Evolutionary conservation across 345 rosid genomes (phyloP), one percentile per base, ranked within the genome.

Genomic region (Aquilaria yunnanensis): DNA sequence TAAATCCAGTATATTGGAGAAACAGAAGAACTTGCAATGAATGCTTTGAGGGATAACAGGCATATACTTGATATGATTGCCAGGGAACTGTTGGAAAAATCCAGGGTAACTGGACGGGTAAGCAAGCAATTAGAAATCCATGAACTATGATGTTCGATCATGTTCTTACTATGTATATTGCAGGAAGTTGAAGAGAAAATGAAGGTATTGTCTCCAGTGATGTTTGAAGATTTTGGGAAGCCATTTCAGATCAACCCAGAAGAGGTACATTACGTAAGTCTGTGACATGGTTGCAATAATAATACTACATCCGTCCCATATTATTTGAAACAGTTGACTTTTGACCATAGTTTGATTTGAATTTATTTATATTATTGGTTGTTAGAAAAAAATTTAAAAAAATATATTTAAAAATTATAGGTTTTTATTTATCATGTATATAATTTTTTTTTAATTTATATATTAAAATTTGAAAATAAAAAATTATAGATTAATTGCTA

Each of bases 81-180:
- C 1, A 72, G 74, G 59, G 90, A 83, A 46, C 81, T 93, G 58
- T 71, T 89, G 74, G 90, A 85, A 64, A 74, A 78, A 54, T 90
- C 94, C 4, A 90, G 94, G 78, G 85, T 93, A 71, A 90, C 97
- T 65, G 98, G 98, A 81, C 72, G 86, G 98, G 98, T 93, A 89
- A 54, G 47, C 47, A 51, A 14, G 10, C 31, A 46, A 63, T 62
- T 57, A 12, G 67, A 30, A 9, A 6, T 64, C 43, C 43, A 37
- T 31, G 32, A 54, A 34, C 30, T 41, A 5, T 45, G 23, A 55
- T 14, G 45, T 58, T 23, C 13, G 59, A 10, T 43, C 47, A 7
- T 63, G 49, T 48, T 2, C 60, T 16, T 43, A 30, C 61, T 72
- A 10, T 72, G n/a, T 13, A 48, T 47, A 29, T 57, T 45, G 49